phyloP scores from a whole-genome alignment of 1,284 basidiomycete genomes.

The Neotropicomus parvogracilis region DNA sequence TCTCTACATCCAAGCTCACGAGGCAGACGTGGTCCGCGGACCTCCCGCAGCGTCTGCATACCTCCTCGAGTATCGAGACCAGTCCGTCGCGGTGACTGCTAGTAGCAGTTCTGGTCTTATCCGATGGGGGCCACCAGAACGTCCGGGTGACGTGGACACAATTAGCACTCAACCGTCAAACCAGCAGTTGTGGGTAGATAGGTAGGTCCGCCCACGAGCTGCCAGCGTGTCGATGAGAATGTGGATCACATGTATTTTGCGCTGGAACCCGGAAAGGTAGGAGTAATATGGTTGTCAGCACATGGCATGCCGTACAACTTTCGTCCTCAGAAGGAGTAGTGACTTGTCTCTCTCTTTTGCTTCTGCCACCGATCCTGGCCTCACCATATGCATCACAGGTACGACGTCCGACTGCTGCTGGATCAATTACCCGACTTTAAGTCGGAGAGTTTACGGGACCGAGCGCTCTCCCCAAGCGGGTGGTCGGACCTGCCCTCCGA shows the following conservation, averaged over 20 bases:
- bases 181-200: conserved; percentile 64
- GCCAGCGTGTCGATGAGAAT: conserved; percentile 4
- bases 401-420: conserved; percentile 74
- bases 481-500: conserved; percentile 84
- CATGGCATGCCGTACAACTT: conserved; percentile 3
- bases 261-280: conserved; percentile 8
- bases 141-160: conserved; percentile 5
- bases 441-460: conserved; percentile 1
- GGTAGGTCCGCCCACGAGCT: conserved; percentile 33
- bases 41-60: conserved; percentile 39
- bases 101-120: conserved; percentile 40
- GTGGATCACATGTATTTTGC: conserved; percentile 9
- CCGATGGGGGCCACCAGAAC: conserved; percentile 34
- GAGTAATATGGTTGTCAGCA: conserved; percentile 6
- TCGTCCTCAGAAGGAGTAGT: conserved; percentile 9
- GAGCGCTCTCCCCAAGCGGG: conserved; percentile 49
- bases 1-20: conserved; percentile 61
- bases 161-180: conserved; percentile 1
- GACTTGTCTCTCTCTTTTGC: conserved; percentile 14
- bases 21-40: conserved; percentile 59
- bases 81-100: conserved; percentile 7
- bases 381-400: conserved; percentile 45
- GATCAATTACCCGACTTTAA: conserved; percentile 40
- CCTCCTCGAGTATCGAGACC: conserved; percentile 43
- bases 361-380: conserved; percentile 8